phyloP scores from a whole-genome alignment of 2,329 filamentous ascomycete genomes.

The Aspergillus fumigatus region DNA sequence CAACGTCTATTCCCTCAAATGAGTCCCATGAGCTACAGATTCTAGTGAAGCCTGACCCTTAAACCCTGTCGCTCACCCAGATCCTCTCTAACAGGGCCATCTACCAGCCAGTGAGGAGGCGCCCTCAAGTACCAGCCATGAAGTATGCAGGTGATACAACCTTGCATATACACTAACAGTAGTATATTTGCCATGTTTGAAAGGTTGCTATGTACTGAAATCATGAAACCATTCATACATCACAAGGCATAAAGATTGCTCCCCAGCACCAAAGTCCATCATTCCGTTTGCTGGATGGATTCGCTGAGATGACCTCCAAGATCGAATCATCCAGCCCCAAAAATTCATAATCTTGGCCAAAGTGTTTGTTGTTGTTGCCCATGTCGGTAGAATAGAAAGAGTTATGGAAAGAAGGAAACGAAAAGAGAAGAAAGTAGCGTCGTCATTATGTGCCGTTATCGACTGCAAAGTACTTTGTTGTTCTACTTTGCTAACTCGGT shows the following conservation, averaged over 20 bases:
- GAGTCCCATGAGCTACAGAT: too few species aligned
- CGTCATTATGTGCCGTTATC: not conserved
- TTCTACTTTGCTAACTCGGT: not conserved
- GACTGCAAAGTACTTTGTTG: not conserved
- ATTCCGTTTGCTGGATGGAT: not conserved
- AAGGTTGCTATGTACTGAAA: not conserved
- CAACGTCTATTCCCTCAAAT: not conserved
- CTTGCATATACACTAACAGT: not conserved
- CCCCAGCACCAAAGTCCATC: not conserved
- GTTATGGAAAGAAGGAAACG: not conserved
- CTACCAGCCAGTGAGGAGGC: not conserved
- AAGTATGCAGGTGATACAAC: not conserved
- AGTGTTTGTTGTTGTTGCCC: too few species aligned
- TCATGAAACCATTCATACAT: not conserved
- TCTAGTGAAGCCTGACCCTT: too few species aligned
- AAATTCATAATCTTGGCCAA: not conserved
- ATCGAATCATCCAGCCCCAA: not conserved
- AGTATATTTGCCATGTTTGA: not conserved
- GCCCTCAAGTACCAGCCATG: not conserved
- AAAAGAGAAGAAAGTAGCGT: not conserved
- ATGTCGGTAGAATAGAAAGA: not conserved
- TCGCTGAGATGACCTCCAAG: not conserved
- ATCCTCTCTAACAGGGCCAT: not conserved
- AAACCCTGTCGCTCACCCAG: not conserved
- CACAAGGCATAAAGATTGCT: not conserved